phyloP scores from a whole-genome alignment of 352 stramenopile species.

The Thraustotheca clavata region DNA sequence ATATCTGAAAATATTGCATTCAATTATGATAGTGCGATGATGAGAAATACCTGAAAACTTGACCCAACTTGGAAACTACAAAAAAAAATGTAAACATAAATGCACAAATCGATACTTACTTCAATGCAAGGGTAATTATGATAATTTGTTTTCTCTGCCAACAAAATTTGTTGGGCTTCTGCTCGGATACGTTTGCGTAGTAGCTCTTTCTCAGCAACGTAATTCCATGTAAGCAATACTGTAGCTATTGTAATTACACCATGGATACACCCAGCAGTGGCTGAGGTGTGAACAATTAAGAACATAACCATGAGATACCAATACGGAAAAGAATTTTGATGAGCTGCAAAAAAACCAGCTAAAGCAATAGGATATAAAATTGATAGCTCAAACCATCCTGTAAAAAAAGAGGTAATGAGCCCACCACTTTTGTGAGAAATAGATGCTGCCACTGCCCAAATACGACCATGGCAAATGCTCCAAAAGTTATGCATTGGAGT shows the following conservation, averaged over 20 bases:
- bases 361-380: constrained; percentile 1
- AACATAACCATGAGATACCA: neutral
- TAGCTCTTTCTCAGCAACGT: neutral
- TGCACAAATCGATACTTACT: neutral
- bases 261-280: neutral
- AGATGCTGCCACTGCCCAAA: neutral
- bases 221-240: neutral
- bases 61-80: constrained; percentile 24
- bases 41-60: constrained; percentile 28
- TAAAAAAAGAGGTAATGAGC: neutral
- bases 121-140: constrained; percentile 1
- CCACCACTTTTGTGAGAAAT: constrained; percentile 1
- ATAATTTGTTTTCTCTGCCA: constrained; percentile 13
- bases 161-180: neutral
- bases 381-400: neutral
- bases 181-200: neutral
- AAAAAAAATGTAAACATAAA: constrained; percentile 4
- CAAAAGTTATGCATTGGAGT: neutral
- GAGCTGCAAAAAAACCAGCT: constrained; percentile 9
- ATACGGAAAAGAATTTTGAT: neutral
- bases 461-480: neutral
- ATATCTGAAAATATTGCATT: constrained; percentile 42
- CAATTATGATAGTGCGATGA: constrained; percentile 28
- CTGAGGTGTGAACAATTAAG: constrained; percentile 6
- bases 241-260: neutral